phyloP scores from a whole-genome alignment of 352 stramenopile species.

The Thalassiosira livingstoniorum region DNA sequence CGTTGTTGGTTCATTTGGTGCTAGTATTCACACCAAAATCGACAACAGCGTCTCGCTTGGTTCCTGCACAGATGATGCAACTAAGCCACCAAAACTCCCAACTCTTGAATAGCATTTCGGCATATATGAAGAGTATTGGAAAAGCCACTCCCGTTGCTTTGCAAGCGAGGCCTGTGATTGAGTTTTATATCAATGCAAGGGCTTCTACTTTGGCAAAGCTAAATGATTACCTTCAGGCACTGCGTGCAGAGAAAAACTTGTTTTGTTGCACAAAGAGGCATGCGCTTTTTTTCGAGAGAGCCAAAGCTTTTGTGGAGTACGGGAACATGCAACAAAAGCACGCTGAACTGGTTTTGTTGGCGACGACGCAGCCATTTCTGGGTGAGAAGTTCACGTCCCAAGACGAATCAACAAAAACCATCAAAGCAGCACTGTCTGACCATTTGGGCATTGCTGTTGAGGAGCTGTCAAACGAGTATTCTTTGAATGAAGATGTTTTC shows the following conservation, averaged over 20 bases:
- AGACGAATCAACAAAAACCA: conserved; percentile 28
- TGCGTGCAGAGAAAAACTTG: conserved; percentile 27
- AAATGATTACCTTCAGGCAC: conserved; percentile 23
- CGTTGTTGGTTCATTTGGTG: conserved; percentile 21
- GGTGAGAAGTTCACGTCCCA: conserved; percentile 52
- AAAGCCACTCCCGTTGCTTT: conserved; percentile 14
- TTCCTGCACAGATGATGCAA: conserved; percentile 28
- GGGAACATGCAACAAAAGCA: conserved; percentile 52
- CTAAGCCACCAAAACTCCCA: conserved; percentile 27
- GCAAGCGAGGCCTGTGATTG: conserved; percentile 41
- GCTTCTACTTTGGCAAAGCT: conserved; percentile 26
- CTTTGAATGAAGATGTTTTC: conserved; percentile 18
- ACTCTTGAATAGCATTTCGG: conserved; percentile 35
- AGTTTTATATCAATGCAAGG: conserved; percentile 41
- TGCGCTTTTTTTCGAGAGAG: conserved; percentile 15
- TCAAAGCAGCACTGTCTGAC: conserved; percentile 40
- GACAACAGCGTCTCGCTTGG: conserved; percentile 35
- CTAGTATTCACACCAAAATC: conserved; percentile 21
- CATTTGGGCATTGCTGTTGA: conserved; percentile 48
- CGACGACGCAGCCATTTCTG: conserved; percentile 45
- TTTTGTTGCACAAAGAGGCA: not conserved
- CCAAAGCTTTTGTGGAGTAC: conserved; percentile 33
- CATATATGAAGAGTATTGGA: conserved; percentile 38
- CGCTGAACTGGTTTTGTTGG: conserved; percentile 36
- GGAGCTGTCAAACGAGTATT: conserved; percentile 36